These are phyloP conservation scores for Xylaria sp. DNA, from an alignment of 2,329 filamentous ascomycete species.

Conservation along the genomic window DNA sequence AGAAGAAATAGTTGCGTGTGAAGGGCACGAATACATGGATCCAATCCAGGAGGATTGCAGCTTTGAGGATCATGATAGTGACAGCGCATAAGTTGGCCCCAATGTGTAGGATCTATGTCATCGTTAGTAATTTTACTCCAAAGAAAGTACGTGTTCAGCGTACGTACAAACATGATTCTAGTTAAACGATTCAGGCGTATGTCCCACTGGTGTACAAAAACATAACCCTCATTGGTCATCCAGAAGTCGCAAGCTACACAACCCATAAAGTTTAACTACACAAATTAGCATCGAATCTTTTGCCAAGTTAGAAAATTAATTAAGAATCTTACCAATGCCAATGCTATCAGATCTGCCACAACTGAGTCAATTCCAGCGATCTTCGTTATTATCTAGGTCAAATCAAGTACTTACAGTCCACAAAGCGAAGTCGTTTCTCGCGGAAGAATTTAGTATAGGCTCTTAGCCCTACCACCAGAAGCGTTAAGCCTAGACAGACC, in stretches of 20 bases:
- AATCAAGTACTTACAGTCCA: slow-evolving; percentile 40
- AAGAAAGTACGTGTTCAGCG: not conserved
- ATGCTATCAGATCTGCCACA: slow-evolving; percentile 8
- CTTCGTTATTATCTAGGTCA: not conserved
- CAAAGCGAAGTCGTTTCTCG: slow-evolving; percentile 32
- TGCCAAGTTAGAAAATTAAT: not conserved
- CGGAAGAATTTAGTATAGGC: slow-evolving; percentile 35
- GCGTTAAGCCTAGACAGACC: slow-evolving; percentile 23
- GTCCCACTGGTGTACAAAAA: slow-evolving; percentile 43
- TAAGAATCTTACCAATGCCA: slow-evolving; percentile 23
- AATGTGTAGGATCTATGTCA: slow-evolving; percentile 28
- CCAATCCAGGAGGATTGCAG: slow-evolving; percentile 39
- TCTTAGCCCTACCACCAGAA: slow-evolving; percentile 11
- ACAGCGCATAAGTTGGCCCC: slow-evolving; percentile 24
- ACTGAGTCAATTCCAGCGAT: not conserved
- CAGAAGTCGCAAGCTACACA: slow-evolving; percentile 13
- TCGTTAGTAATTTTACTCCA: not conserved
- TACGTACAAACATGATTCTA: slow-evolving; percentile 35
- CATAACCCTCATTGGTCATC: slow-evolving; percentile 19
- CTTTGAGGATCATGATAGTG: slow-evolving; percentile 31
- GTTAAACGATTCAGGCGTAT: slow-evolving; percentile 32
- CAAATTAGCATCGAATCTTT: not conserved
- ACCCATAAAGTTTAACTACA: slow-evolving; percentile 12
- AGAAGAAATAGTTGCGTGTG: slow-evolving; percentile 41
- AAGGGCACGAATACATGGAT: slow-evolving; percentile 39